Base-by-base conservation (phyloP, 345 rosid genomes). In the Dipteronia sinensis region DNA sequence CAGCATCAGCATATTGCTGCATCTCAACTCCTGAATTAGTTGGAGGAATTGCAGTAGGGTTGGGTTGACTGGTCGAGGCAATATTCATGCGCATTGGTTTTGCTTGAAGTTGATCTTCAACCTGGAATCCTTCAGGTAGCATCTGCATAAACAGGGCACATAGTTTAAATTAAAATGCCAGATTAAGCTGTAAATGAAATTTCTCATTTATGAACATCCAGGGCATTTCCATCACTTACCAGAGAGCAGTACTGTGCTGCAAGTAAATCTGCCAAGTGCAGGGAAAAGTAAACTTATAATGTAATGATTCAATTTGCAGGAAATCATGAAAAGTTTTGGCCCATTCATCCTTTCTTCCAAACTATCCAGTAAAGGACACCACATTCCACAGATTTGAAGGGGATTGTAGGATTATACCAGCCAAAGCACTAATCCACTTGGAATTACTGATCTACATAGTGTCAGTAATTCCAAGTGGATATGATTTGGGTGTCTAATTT, bases 211-310 rank as follows among this genome's bases (percentile, higher is more conserved):
- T 10, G 25, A 71, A 65, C 16, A 63, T 74, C 58, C 58, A 74
- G 70, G 64, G 13, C 38, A 27, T 10, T 65, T 58, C 19, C 1
- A 27, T 76, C 75, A 84, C 88, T 4, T 91, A 96, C 99, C 99
- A 90, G 89, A 70, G 89, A 74, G 76, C 83, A 79, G 66, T 87
- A 88, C 83, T 96, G 87, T 61, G 66, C 77, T 12, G 92, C 97
- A 76, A 96, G 98, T 87, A 94, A 87, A 88, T 96, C 99, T 1
- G 98, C 97, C 25, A 82, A 68, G 80, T 92, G 90, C 64, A 44
- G 71, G 27, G 16, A 70, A 6, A 77, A 72, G 61, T 58, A 67
- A 56, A 46, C 10, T 55, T 76, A 76, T 12, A 75, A 71, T 40
- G 3, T 40, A 71, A 79, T 49, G 19, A 38, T 42, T 15, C 73